phyloP scores from a whole-genome alignment of 805 yeast species.

The Barnettozyma sucrosica region DNA sequence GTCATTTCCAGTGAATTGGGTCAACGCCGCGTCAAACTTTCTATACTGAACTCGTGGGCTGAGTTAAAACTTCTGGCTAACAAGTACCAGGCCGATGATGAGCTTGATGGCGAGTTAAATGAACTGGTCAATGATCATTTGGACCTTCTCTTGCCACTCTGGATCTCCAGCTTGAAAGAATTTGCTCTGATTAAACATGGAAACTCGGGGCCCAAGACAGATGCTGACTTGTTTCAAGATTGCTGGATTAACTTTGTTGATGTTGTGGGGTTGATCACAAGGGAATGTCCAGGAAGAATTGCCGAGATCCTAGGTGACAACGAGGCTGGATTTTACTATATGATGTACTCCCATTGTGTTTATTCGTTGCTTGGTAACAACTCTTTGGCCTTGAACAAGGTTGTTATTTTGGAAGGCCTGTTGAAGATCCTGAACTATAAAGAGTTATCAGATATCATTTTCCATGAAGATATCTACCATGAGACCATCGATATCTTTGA shows the following conservation, averaged over 20 bases:
- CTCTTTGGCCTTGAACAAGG: constrained; percentile 24
- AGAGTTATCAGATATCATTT: constrained; percentile 52
- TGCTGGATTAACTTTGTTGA: constrained; percentile 77
- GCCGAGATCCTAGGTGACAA: constrained; percentile 49
- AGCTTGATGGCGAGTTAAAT: constrained; percentile 35
- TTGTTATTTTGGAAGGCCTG: constrained; percentile 44
- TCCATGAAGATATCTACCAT: constrained; percentile 60
- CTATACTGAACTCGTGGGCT: constrained; percentile 73
- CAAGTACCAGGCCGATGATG: constrained; percentile 23
- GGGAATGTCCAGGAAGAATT: constrained; percentile 41
- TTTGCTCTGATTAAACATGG: constrained; percentile 52
- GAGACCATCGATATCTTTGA: constrained; percentile 77
- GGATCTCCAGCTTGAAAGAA: constrained; percentile 75
- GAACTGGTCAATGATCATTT: constrained; percentile 51
- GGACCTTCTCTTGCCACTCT: constrained; percentile 59
- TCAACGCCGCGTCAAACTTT: constrained; percentile 44
- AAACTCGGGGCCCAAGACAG: constrained; percentile 16
- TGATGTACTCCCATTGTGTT: constrained; percentile 77
- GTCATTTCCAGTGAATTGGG: constrained; percentile 39
- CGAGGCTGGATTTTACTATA: constrained; percentile 62
- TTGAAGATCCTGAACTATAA: constrained; percentile 50
- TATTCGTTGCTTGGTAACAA: constrained; percentile 53
- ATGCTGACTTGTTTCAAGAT: constrained; percentile 43
- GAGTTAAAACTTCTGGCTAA: constrained; percentile 37
- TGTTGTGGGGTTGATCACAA: constrained; percentile 63